Evolutionary conservation across 2,329 filamentous ascomycete species (phyloP).

Genomic region (Scedosporium dehoogii): DNA sequence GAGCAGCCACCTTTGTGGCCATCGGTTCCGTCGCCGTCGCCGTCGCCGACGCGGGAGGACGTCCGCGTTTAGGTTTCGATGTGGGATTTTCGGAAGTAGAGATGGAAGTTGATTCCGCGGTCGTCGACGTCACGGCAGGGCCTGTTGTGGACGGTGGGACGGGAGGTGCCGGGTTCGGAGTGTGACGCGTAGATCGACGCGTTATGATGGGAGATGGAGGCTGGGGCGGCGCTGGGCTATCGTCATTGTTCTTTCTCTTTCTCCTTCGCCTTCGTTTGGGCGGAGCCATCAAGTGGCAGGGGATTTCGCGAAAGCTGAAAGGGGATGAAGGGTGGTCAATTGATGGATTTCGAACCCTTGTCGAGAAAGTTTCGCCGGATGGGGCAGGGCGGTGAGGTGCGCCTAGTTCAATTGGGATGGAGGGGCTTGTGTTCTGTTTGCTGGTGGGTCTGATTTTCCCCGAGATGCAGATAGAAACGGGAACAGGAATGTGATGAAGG

Average conservation of each 20-base stretch:
- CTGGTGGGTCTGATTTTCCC: not conserved
- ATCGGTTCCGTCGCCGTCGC: slow-evolving; percentile 5
- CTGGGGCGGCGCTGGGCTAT: not conserved
- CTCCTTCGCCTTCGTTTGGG: not conserved
- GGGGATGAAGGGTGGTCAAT: not conserved
- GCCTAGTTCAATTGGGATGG: not conserved
- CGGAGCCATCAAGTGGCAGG: slow-evolving; percentile 2
- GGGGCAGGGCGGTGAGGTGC: not conserved
- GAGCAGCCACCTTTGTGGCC: slow-evolving; percentile 6
- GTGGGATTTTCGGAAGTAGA: slow-evolving; percentile 4
- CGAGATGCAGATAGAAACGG: not conserved
- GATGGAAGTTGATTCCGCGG: slow-evolving; percentile 12
- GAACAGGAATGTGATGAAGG: not conserved
- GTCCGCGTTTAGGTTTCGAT: slow-evolving; percentile 1
- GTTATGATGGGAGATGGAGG: slow-evolving; percentile 2
- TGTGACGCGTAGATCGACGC: slow-evolving; percentile 19
- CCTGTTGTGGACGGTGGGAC: slow-evolving; percentile 18
- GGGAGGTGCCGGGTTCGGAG: slow-evolving; percentile 22
- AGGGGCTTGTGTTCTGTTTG: not conserved
- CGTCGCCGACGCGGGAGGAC: not conserved
- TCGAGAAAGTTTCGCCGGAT: not conserved
- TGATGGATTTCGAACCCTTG: not conserved
- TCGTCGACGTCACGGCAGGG: slow-evolving; percentile 11
- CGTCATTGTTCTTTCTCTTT: slow-evolving; percentile 4
- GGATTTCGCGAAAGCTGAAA: not conserved